These are phyloP conservation scores for Apostasia ramifera DNA, from an alignment of 106 monocot species.

Conservation along the genomic window DNA sequence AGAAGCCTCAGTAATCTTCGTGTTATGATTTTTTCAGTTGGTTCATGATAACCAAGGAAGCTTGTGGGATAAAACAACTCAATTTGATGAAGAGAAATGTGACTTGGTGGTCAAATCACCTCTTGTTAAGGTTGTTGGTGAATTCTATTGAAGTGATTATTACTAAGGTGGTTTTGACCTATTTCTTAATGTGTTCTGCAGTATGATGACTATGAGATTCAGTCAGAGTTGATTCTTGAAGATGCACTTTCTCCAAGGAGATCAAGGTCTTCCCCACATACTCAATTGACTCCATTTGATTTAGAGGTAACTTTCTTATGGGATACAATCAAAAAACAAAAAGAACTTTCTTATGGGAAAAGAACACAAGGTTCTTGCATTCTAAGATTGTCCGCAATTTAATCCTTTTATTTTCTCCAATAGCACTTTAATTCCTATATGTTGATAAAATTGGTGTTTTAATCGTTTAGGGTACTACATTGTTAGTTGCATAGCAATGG, in stretches of 20 bases:
- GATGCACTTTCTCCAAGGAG: slow-evolving; percentile 17
- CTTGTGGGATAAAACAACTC: neutral
- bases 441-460: neutral
- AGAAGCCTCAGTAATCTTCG: neutral
- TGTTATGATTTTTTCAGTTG: slow-evolving; percentile 14
- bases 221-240: slow-evolving; percentile 26
- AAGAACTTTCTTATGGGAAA: too few species aligned
- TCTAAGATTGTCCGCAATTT: too few species aligned
- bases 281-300: slow-evolving; percentile 14
- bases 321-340: too few species aligned
- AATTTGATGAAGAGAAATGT: slow-evolving; percentile 1
- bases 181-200: slow-evolving; percentile 6
- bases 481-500: too few species aligned
- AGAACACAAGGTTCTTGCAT: too few species aligned
- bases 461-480: neutral
- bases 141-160: neutral
- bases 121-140: slow-evolving; percentile 1
- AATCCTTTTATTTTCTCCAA: neutral
- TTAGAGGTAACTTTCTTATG: slow-evolving; percentile 10
- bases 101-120: neutral
- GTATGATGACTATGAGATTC: slow-evolving; percentile 8
- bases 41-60: slow-evolving; percentile 6
- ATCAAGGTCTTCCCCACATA: slow-evolving; percentile 11
- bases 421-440: neutral
- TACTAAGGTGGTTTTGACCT: neutral